Base-by-base conservation (phyloP, 768 basidiomycete species). In the Termitomyces sp. region DNA sequence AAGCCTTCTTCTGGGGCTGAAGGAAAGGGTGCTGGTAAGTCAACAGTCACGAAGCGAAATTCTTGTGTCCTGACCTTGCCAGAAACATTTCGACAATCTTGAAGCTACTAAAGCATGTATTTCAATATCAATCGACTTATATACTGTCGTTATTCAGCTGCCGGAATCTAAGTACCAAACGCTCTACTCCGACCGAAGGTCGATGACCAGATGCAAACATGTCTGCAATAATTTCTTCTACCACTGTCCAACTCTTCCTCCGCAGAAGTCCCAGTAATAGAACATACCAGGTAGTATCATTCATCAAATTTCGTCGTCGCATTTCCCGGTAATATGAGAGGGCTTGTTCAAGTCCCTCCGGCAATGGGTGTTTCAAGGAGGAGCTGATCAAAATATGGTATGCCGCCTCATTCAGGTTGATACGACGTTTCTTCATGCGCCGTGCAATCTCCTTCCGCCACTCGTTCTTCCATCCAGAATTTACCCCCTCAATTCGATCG, bases 341-440 rank as follows among this genome's bases (percentile, higher is more conserved):
- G 17, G 84, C 89, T 62, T 78, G 71, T 58, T 77, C 65, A 38
- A 86, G 63, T 12, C 85, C 85, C 34, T 79, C 73, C 10, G 77
- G 69, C 10, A 73, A 73, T 11, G 76, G 71, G 52, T 80, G 81
- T 43, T 80, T 77, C 62, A 93, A 71, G 59, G 82, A 83, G 9
- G 86, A 83, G 54, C 79, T 79, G 62, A 98, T 78, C 56, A 97
- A 75, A 60, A 88, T 82, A 68, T 96, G 88, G 72, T 91, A 95
- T 6, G 85, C 83, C 48, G 83, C 78, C 35, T 85, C 75, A 61
- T 82, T 86, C 47, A 87, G 74, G 25, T 71, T 68, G 57, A 92
- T 69, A 0, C 77, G 77, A 17, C 78, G 75, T 23, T 66, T 74
- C 65, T 75, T 77, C 86, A 93, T 92, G 62, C 79, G 76, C 51